Percentiles rank a stretch among this genome's conserved stretches.
Evolutionary conservation across 2,329 filamentous ascomycete genomes (phyloP).

Genomic region (Neonectria faginata): DNA sequence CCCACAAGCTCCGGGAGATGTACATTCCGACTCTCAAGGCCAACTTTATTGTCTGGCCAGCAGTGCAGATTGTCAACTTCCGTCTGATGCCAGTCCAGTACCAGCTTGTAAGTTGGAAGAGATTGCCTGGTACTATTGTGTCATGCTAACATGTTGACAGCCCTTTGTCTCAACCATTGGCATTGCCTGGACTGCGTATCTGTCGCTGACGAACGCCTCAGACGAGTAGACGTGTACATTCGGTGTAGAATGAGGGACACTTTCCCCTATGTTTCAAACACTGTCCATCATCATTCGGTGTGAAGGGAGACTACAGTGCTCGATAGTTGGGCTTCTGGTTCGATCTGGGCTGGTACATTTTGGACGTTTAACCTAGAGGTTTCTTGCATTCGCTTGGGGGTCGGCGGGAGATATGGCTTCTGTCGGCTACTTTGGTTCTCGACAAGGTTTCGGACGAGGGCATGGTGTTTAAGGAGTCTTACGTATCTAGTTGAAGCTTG

Average conservation of each 20-base stretch:
- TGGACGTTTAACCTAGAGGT: constrained; percentile 13
- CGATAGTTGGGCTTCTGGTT: constrained; percentile 2
- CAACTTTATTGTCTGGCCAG: constrained; percentile 95
- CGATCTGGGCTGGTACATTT: constrained; percentile 8
- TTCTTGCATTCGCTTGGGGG: constrained; percentile 21
- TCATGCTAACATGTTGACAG: constrained; percentile 58
- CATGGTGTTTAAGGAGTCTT: constrained; percentile 22
- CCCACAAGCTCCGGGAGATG: constrained; percentile 90
- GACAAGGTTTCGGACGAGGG: background rate
- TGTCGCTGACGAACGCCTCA: constrained; percentile 89
- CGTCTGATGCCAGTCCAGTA: constrained; percentile 94
- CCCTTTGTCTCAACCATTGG: constrained; percentile 95
- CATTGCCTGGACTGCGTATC: constrained; percentile 97
- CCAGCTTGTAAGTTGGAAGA: constrained; percentile 80
- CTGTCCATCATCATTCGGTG: background rate
- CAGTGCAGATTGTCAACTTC: constrained; percentile 97
- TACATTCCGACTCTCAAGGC: constrained; percentile 95
- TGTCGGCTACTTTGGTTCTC: constrained; percentile 8
- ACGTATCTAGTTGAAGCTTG: background rate
- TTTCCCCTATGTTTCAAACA: constrained; percentile 14
- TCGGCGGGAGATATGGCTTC: background rate
- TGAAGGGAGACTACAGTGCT: background rate
- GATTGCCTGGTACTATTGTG: no score
- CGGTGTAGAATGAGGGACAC: background rate
- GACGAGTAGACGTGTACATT: constrained; percentile 65